phyloP scores from a whole-genome alignment of 2,329 filamentous ascomycete species.

The Myriosclerotinia duriaeana region DNA sequence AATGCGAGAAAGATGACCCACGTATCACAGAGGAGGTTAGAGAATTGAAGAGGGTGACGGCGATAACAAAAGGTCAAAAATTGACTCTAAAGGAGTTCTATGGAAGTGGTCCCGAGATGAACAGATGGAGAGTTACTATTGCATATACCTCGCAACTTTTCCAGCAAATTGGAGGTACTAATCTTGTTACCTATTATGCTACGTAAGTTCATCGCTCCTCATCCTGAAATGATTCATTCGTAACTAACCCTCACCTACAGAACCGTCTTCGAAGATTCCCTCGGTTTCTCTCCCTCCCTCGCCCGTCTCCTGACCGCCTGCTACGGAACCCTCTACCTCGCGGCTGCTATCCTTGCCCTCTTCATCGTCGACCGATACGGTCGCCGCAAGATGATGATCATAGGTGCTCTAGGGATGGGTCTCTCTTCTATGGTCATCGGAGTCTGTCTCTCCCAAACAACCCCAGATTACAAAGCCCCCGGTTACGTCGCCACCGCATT shows the following conservation, averaged over 20 bases:
- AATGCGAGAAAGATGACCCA: slow-evolving; percentile 18
- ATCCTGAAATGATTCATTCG: not conserved
- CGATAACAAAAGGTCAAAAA: slow-evolving; percentile 39
- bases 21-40: slow-evolving; percentile 32
- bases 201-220: slow-evolving; percentile 49
- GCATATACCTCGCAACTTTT: slow-evolving; percentile 52
- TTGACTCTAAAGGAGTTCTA: slow-evolving; percentile 33
- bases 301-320: slow-evolving; percentile 39
- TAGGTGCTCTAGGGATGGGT: slow-evolving; percentile 54
- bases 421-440: slow-evolving; percentile 61
- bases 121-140: slow-evolving; percentile 54
- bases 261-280: slow-evolving; percentile 59
- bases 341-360: slow-evolving; percentile 65
- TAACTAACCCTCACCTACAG: not conserved
- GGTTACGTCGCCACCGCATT: slow-evolving; percentile 39
- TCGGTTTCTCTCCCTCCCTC: slow-evolving; percentile 57
- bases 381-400: slow-evolving; percentile 49
- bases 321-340: slow-evolving; percentile 51
- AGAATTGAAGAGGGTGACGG: slow-evolving; percentile 39
- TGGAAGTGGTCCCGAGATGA: slow-evolving; percentile 46
- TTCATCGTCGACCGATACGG: slow-evolving; percentile 55
- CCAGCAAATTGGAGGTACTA: slow-evolving; percentile 51
- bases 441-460: slow-evolving; percentile 47
- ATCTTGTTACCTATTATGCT: slow-evolving; percentile 49
- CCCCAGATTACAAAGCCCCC: slow-evolving; percentile 44